Base-by-base conservation (phyloP, 179 eudicot species). In the Sideroxylon spinosum region DNA sequence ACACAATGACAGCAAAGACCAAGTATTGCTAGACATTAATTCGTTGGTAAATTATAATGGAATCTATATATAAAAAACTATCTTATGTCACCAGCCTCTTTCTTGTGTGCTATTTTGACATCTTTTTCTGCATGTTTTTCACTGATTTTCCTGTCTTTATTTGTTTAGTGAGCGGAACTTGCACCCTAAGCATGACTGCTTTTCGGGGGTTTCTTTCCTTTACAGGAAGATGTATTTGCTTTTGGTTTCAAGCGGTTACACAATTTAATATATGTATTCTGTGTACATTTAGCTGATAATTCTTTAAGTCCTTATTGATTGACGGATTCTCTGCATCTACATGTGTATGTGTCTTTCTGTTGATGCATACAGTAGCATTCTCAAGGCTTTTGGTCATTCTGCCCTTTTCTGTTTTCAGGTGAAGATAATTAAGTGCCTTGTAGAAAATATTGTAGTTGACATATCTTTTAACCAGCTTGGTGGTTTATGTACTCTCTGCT, bases 401-500 rank as follows among this genome's bases (percentile, higher is more conserved):
- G 25, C 1, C 17, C 32, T 11, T 19, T 67, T 63, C n/a, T 78
- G 60, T 53, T 78, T 81, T 77, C 89, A 93, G 97, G 97, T 93
- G 22, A 93, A 93, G 86, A 76, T 93, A 76, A 87, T 93, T 73
- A 93, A 93, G 81, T 93, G 97, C 82, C 87, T 91, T 44, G 97
- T 93, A 73, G 89, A 84, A 57, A 88, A 90, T 78, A 88, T 86
- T 80, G 93, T 90, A 55, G 89, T 93, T 46, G 97, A 93, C 83
- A 87, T 93, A 81, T 89, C 97, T 64, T 91, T 93, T 82, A 85
- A 90, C 78, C 97, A 93, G 83, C 78, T 92, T 60, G 97, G 94
- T 76, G 95, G 92, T 74, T 80, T 88, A 62, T 89, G 91, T 82
- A 93, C 93, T 73, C 90, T 91, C 46, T 93, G 96, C 78, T 93